Conservation (phyloP, 768 basidiomycete species). For the Tulasnella sp. region DNA sequence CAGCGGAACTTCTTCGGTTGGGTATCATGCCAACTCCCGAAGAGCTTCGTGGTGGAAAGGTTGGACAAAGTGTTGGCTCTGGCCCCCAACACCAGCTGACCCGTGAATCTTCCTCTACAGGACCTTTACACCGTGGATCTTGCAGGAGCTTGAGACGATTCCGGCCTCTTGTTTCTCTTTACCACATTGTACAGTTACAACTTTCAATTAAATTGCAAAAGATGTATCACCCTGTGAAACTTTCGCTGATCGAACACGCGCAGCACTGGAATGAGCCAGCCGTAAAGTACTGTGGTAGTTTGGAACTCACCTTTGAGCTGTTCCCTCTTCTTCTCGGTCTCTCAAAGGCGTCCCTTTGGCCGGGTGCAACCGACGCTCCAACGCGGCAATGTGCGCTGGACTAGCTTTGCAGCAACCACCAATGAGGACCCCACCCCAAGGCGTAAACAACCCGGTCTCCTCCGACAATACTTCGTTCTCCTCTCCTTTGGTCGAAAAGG, state of each 20-base stretch:
- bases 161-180: background rate
- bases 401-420: constrained; percentile 66
- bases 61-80: constrained; percentile 27
- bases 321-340: background rate
- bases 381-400: constrained; percentile 42
- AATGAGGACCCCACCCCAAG: constrained; percentile 41
- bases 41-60: constrained; percentile 69
- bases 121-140: background rate
- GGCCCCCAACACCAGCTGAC: background rate
- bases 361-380: background rate
- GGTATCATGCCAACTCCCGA: constrained; percentile 71
- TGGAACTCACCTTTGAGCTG: background rate
- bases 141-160: background rate
- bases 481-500: constrained; percentile 6
- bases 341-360: background rate
- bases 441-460: background rate
- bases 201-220: background rate
- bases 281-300: background rate
- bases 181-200: background rate
- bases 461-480: constrained; percentile 33
- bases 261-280: background rate
- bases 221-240: background rate
- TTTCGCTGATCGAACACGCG: background rate
- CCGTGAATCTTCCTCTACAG: background rate
- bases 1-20: constrained; percentile 67